phyloP scores from a whole-genome alignment of 2,329 filamentous ascomycete species.

The Diaporthe australafricana region DNA sequence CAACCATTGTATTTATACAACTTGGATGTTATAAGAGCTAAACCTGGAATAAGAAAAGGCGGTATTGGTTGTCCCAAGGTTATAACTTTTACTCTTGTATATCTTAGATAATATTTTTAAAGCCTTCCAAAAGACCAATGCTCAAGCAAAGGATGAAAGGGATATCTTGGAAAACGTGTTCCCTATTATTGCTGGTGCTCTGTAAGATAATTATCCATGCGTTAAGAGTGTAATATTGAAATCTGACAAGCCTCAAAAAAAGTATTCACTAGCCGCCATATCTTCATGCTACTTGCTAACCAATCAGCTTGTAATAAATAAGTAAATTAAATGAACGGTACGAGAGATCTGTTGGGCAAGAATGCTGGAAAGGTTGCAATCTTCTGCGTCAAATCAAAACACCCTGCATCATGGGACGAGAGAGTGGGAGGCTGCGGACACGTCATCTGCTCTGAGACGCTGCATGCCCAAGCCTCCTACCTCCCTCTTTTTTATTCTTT shows the following conservation, averaged over 20 bases:
- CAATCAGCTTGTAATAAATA: too few species aligned
- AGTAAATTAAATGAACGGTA: too few species aligned
- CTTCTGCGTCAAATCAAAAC: too few species aligned
- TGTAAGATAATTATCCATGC: constrained; percentile 41
- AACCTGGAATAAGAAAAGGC: constrained; percentile 47
- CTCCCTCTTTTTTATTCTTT: too few species aligned
- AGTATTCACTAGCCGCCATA: too few species aligned
- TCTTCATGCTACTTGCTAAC: too few species aligned
- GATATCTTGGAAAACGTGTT: constrained; percentile 48
- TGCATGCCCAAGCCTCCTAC: too few species aligned
- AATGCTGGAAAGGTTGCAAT: too few species aligned
- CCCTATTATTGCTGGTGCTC: constrained; percentile 45
- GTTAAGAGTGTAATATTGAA: constrained; percentile 47
- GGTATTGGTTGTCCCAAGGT: constrained; percentile 43
- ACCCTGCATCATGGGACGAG: too few species aligned
- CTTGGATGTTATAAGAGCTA: constrained; percentile 43
- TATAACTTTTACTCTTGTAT: constrained; percentile 50
- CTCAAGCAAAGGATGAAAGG: constrained; percentile 48
- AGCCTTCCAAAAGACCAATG: constrained; percentile 45
- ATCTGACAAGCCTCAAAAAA: constrained; percentile 49
- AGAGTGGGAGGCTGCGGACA: too few species aligned
- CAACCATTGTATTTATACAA: constrained; percentile 47
- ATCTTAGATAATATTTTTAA: constrained; percentile 47
- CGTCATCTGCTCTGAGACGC: too few species aligned
- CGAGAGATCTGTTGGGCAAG: too few species aligned